Percentiles rank a stretch among this genome's conserved stretches.
These are phyloP conservation scores for Mortierella hygrophila DNA, from an alignment of 192 early-diverging fungal species.

Conservation along the genomic window DNA sequence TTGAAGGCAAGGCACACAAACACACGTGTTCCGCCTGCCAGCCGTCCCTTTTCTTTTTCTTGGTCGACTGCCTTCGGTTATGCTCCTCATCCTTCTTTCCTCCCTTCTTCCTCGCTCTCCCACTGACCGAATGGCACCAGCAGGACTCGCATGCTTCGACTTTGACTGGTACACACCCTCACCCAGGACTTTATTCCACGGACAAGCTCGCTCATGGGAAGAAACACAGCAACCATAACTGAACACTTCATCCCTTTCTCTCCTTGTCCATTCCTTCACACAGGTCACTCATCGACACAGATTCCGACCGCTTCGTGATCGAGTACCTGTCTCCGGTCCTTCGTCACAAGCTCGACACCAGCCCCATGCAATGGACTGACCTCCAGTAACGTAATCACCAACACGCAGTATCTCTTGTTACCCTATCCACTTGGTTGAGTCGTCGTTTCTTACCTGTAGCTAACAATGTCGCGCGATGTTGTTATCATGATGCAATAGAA, in stretches of 20 bases:
- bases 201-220: not conserved
- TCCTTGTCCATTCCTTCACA: not conserved
- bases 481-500: slow-evolving; percentile 6
- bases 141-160: slow-evolving; percentile 50
- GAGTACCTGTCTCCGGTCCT: slow-evolving; percentile 33
- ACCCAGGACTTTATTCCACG: not conserved
- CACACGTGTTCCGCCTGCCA: no score
- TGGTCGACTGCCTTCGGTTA: no score
- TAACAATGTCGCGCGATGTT: not conserved
- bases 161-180: slow-evolving; percentile 42
- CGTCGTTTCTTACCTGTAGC: not conserved
- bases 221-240: not conserved
- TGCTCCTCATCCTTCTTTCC: not conserved
- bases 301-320: slow-evolving; percentile 51
- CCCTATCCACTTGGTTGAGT: not conserved
- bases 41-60: not conserved
- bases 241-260: not conserved
- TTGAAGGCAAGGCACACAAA: no score
- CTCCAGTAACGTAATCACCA: slow-evolving; percentile 25
- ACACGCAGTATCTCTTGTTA: not conserved
- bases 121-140: slow-evolving; percentile 13
- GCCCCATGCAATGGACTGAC: slow-evolving; percentile 50
- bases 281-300: slow-evolving; percentile 50
- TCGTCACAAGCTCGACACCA: slow-evolving; percentile 24
- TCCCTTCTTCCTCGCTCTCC: not conserved